Evolutionary conservation across 2,329 filamentous ascomycete genomes (phyloP).

Genomic region (Aspergillus sp.): DNA sequence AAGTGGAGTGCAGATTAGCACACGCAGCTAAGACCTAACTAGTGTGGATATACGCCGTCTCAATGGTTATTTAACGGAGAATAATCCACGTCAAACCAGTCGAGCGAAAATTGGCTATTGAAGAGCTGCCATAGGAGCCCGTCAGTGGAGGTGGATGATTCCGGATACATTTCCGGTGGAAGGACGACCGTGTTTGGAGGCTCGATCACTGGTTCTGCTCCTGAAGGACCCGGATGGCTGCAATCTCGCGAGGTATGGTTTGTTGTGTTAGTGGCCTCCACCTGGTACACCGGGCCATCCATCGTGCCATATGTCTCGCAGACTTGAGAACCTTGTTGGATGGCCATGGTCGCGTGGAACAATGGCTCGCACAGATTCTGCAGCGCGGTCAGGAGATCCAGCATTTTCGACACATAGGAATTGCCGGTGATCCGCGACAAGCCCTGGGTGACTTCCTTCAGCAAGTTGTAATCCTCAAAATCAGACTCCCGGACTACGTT

Average conservation of each 20-base stretch:
- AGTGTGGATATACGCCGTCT: too few relatives aligned
- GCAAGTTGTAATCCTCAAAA: slow-evolving; percentile 16
- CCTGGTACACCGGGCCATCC: neutral
- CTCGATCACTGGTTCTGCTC: neutral
- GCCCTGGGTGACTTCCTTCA: slow-evolving; percentile 15
- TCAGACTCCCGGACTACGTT: slow-evolving; percentile 22
- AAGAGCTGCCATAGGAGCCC: slow-evolving; percentile 22
- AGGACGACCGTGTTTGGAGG: too few relatives aligned
- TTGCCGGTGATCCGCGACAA: slow-evolving; percentile 16
- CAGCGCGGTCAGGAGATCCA: slow-evolving; percentile 14
- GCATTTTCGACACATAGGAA: slow-evolving; percentile 16
- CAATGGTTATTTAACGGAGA: neutral
- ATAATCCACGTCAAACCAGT: slow-evolving; percentile 8
- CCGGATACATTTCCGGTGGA: neutral
- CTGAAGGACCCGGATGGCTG: neutral
- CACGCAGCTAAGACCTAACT: too few relatives aligned
- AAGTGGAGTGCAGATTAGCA: too few relatives aligned
- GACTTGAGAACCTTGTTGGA: neutral
- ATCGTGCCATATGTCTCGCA: neutral
- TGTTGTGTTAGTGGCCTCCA: neutral
- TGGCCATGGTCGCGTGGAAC: neutral
- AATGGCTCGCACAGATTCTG: slow-evolving; percentile 7
- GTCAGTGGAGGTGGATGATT: slow-evolving; percentile 8
- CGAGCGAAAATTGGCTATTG: slow-evolving; percentile 20
- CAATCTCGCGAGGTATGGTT: neutral